A percentile compares a stretch with the other conserved stretches of the same genome.
phyloP scores from a whole-genome alignment of 2,329 filamentous ascomycete genomes.

The Ophiocordyceps camponoti-saundersi region DNA sequence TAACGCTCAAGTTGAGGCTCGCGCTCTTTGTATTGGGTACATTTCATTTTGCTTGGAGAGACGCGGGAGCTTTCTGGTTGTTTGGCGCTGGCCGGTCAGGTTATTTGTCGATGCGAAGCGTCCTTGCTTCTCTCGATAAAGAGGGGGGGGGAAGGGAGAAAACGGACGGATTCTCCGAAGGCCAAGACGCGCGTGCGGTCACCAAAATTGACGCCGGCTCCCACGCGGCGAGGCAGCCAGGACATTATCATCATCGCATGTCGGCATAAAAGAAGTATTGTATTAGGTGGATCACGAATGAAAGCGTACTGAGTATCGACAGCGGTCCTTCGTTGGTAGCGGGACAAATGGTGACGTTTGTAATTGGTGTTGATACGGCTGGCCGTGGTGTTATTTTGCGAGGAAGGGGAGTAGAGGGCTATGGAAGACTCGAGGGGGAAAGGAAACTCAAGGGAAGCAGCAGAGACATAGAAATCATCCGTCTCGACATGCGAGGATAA shows the following conservation, averaged over 20 bases:
- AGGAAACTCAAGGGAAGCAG: too few species aligned
- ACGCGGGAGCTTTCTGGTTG: slow-evolving; percentile 12
- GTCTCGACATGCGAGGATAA: too few species aligned
- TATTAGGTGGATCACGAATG: background rate
- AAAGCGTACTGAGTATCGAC: background rate
- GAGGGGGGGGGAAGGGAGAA: background rate
- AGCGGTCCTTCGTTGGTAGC: background rate
- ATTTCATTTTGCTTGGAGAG: slow-evolving; percentile 13
- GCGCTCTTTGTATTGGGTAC: slow-evolving; percentile 12
- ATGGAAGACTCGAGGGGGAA: too few species aligned
- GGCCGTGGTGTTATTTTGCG: too few species aligned
- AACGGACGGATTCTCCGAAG: background rate
- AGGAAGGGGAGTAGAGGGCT: too few species aligned
- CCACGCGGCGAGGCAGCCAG: background rate
- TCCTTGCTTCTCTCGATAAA: background rate
- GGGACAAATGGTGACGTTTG: background rate
- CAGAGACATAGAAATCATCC: too few species aligned
- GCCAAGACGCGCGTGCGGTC: background rate
- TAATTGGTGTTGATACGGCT: background rate
- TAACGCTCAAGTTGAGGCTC: background rate
- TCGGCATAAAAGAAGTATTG: background rate
- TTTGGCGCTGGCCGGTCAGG: slow-evolving; percentile 13
- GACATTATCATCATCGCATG: background rate
- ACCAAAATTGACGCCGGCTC: background rate
- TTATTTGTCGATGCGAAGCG: slow-evolving; percentile 4